Evolutionary conservation across 495 filamentous ascomycete species (phyloP).

Genomic region (Aspergillus incahuasiensis): DNA sequence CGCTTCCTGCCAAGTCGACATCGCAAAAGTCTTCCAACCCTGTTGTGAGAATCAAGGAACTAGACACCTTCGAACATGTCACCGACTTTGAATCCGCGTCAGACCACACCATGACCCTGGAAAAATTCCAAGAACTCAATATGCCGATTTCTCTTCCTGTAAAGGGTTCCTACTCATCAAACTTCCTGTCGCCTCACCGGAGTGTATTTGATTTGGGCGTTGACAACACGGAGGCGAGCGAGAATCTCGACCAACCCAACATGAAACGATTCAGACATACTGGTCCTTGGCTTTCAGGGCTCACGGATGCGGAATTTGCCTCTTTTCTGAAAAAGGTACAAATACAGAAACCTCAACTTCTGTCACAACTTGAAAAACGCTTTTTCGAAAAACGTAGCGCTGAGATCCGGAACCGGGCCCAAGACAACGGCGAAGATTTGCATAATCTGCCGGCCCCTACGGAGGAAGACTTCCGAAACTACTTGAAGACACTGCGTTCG

Average conservation of each 20-base stretch:
- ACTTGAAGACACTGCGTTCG: conserved; percentile 55
- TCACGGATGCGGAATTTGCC: conserved; percentile 67
- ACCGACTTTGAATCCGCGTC: conserved; percentile 83
- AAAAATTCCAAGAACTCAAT: conserved; percentile 82
- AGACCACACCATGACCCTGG: conserved; percentile 74
- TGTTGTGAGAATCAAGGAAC: conserved; percentile 60
- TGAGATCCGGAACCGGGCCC: conserved; percentile 36
- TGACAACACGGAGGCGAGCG: conserved; percentile 45
- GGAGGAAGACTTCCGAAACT: conserved; percentile 55
- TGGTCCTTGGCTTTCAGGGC: conserved; percentile 79
- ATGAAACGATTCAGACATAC: conserved; percentile 40
- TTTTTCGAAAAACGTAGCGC: conserved; percentile 39
- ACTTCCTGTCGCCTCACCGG: conserved; percentile 29
- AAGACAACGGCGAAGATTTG: conserved; percentile 45
- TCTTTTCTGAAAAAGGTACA: conserved; percentile 60
- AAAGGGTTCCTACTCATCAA: conserved; percentile 28
- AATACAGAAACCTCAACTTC: conserved; percentile 56
- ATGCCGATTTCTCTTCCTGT: conserved; percentile 55
- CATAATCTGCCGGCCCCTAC: conserved; percentile 39
- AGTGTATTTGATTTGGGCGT: conserved; percentile 48
- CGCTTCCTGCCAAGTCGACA: conserved; percentile 71
- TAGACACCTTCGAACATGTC: conserved; percentile 88
- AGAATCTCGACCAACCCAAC: conserved; percentile 24
- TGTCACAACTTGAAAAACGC: conserved; percentile 50
- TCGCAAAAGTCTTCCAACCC: conserved; percentile 62